These are phyloP conservation scores for Artemisia tridentata DNA, from an alignment of 129 eudicot genomes.

Conservation along the genomic window DNA sequence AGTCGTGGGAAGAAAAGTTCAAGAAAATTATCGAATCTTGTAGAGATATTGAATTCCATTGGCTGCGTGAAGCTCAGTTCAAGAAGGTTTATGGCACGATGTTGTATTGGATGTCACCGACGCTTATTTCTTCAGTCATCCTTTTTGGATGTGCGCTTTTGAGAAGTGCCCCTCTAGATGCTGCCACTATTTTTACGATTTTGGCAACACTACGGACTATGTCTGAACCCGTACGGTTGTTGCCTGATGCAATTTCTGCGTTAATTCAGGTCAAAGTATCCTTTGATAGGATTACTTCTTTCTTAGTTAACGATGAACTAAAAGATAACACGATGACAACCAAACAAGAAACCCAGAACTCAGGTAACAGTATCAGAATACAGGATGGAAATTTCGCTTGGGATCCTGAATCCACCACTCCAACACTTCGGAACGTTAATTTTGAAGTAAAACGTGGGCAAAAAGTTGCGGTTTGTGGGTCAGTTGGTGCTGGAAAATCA, in stretches of 20 bases:
- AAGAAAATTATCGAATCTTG: constrained; percentile 40
- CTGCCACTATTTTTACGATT: constrained; percentile 62
- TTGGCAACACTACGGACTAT: constrained; percentile 56
- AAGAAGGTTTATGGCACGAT: constrained; percentile 39
- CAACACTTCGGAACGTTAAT: constrained; percentile 37
- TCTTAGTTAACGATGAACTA: constrained; percentile 64
- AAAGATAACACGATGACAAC: constrained; percentile 27
- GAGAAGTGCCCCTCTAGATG: constrained; percentile 55
- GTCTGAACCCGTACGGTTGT: constrained; percentile 62
- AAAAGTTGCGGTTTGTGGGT: constrained; percentile 62
- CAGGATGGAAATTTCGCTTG: constrained; percentile 40
- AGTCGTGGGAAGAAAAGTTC: constrained; percentile 82
- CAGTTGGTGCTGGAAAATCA: constrained; percentile 75
- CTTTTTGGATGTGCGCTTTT: constrained; percentile 52
- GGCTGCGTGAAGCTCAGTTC: constrained; percentile 45
- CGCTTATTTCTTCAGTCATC: constrained; percentile 50
- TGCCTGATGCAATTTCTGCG: constrained; percentile 72
- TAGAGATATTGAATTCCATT: constrained; percentile 51
- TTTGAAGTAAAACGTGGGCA: constrained; percentile 38
- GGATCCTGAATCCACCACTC: constrained; percentile 40
- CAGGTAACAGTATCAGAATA: constrained; percentile 32
- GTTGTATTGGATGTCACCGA: constrained; percentile 67
- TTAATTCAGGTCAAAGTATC: constrained; percentile 74
- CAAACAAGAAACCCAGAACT: constrained; percentile 2
- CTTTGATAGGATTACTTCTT: constrained; percentile 55